Conservation (phyloP, 2,329 filamentous ascomycete genomes). For the Sclerotinia trifoliorum region DNA sequence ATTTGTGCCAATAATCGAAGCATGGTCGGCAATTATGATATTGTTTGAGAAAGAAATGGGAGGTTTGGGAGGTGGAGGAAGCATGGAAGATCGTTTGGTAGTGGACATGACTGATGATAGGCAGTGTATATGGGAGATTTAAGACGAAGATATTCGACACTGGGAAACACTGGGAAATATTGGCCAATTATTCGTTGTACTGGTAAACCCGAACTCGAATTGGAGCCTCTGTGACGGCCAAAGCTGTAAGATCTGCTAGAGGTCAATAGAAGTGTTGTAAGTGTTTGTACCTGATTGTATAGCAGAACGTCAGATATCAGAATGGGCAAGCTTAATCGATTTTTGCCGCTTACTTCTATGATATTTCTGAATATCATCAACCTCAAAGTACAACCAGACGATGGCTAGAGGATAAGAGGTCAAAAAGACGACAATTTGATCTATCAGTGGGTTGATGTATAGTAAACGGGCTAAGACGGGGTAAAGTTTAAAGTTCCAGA, state of each 20-base stretch:
- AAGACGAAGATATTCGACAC: background rate
- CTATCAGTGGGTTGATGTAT: background rate
- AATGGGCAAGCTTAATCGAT: slow-evolving; percentile 26
- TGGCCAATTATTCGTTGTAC: background rate
- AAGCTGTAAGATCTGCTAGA: slow-evolving; percentile 12
- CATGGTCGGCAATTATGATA: slow-evolving; percentile 61
- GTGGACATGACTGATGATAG: slow-evolving; percentile 35
- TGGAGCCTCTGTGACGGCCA: background rate
- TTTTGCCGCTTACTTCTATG: slow-evolving; percentile 30
- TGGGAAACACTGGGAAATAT: background rate
- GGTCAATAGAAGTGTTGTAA: slow-evolving; percentile 26
- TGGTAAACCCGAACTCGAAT: slow-evolving; percentile 10
- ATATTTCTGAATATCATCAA: background rate
- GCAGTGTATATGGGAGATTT: background rate
- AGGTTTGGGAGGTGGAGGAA: slow-evolving; percentile 53
- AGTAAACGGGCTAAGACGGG: background rate
- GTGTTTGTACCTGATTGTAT: slow-evolving; percentile 1
- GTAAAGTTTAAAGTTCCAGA: slow-evolving; percentile 1
- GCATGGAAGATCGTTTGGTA: slow-evolving; percentile 47
- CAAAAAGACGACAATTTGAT: background rate
- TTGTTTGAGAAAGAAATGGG: slow-evolving; percentile 61
- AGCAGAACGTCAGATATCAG: slow-evolving; percentile 23
- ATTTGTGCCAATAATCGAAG: slow-evolving; percentile 66
- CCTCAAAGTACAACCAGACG: background rate
- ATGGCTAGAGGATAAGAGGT: background rate